Evolutionary conservation across 345 rosid genomes (phyloP), one percentile per base, ranked within the genome.

Genomic region (Rhodamnia argentea): DNA sequence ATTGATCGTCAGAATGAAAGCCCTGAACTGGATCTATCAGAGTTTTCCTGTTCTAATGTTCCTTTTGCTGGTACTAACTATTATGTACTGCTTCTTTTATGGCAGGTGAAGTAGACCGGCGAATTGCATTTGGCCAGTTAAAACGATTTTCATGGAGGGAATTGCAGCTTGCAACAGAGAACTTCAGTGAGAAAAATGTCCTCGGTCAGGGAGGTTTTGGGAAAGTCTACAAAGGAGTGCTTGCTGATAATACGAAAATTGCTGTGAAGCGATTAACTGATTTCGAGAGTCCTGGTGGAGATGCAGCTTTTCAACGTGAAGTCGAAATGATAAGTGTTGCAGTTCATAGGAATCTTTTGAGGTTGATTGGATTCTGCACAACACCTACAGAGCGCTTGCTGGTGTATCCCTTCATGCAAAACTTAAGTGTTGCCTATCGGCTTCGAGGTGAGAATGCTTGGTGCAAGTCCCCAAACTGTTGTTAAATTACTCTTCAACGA

Each of bases 321-420:
- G 99, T 97, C 32, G 98, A 96, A 93, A 94, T 97, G 99, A 97
- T 95, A 88, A 96, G 98, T 83, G 97, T 97, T 86, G 99, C 99
- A 81, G 99, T 97, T 84, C 99, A 97, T 86, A 93, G 91, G 91
- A 97, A 97, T 87, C 94, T 97, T 37, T 90, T 96, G 78, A 93
- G 97, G 83, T 90, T 97, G 82, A 97, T 97, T 85, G 99, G 98
- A 27, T 97, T 97, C 87, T 97, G 99, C 90, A 96, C 99, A 52
- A 97, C 98, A 4, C 94, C 93, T 85, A 96, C 97, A 9, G 99
- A 97, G 86, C 97, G 98, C 53, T 96, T 97, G 82, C 87, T 97
- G 90, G 98, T 97, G 55, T 96, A 97, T 91, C 98, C 99, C 18
- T 97, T 87, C 85, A 97, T 97, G 99, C 95, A 94, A 93, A 97